A percentile compares a stretch with the other conserved stretches of the same genome.
Evolutionary conservation across 306 rosid genomes (phyloP).

Genomic region (Begonia loranthoides): DNA sequence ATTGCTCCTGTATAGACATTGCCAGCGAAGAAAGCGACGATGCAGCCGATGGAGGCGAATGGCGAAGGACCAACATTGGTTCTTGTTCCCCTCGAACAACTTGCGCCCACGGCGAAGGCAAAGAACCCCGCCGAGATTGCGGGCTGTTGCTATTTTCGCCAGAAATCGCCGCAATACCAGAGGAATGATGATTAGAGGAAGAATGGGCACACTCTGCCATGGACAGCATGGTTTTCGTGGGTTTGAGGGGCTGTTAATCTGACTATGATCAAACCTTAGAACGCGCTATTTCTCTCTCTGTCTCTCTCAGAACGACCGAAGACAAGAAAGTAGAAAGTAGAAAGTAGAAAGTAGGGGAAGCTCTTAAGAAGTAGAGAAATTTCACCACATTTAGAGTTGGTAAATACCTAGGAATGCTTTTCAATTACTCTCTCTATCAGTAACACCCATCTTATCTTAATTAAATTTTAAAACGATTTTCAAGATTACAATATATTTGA

Average conservation of each 20-base stretch:
- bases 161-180: conserved; percentile 10
- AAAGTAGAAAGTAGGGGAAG: no score
- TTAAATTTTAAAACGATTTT: no score
- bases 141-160: conserved; percentile 19
- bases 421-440: no score
- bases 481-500: no score
- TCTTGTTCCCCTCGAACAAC: conserved; percentile 56
- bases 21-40: conserved; percentile 27
- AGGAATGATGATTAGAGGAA: conserved; percentile 35
- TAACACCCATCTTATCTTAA: no score
- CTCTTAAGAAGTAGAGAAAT: no score
- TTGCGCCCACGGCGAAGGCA: conserved; percentile 49
- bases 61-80: conserved; percentile 17
- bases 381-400: no score
- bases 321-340: no score
- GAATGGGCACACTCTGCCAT: conserved; percentile 50
- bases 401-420: no score
- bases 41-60: conserved; percentile 27
- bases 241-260: conserved; percentile 17
- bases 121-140: conserved; percentile 17
- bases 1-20: conserved; percentile 19
- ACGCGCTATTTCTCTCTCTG: no score
- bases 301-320: no score
- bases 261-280: conserved; percentile 7
- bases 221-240: background rate